Percentiles rank a stretch among this genome's conserved stretches.
phyloP scores from a whole-genome alignment of 345 rosid genomes.

The Raphanus raphanistrum region DNA sequence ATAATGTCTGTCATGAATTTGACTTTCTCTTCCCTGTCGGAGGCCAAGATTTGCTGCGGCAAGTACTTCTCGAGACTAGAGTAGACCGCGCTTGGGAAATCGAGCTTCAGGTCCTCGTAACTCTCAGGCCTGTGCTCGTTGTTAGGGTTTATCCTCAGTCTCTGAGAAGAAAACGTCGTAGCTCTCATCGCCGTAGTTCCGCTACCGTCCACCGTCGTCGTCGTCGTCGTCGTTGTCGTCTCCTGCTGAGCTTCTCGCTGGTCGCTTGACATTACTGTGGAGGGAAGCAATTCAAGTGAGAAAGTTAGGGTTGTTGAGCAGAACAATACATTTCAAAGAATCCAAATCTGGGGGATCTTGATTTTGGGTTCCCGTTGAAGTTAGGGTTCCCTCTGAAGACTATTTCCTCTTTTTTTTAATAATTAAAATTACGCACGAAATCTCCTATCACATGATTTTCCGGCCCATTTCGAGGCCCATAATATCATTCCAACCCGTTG shows the following conservation, averaged over 20 bases:
- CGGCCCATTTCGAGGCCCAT: conserved; percentile 29
- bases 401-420: neutral
- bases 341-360: conserved; percentile 13
- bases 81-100: conserved; percentile 67
- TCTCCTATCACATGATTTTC: neutral
- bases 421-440: conserved; percentile 15
- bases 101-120: conserved; percentile 76
- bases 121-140: conserved; percentile 70
- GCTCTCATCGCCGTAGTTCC: conserved; percentile 9
- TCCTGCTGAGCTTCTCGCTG: conserved; percentile 28
- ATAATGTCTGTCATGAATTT: conserved; percentile 77
- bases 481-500: too few species aligned
- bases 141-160: conserved; percentile 67
- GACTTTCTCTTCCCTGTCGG: conserved; percentile 59
- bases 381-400: conserved; percentile 34
- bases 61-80: conserved; percentile 80
- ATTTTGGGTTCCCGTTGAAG: conserved; percentile 40
- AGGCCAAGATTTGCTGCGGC: conserved; percentile 56
- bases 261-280: conserved; percentile 33
- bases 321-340: conserved; percentile 19
- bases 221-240: neutral
- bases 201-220: neutral
- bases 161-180: conserved; percentile 35
- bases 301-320: neutral
- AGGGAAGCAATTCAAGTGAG: neutral